phyloP scores from a whole-genome alignment of 2,329 filamentous ascomycete species.

The Didymella lethalis region DNA sequence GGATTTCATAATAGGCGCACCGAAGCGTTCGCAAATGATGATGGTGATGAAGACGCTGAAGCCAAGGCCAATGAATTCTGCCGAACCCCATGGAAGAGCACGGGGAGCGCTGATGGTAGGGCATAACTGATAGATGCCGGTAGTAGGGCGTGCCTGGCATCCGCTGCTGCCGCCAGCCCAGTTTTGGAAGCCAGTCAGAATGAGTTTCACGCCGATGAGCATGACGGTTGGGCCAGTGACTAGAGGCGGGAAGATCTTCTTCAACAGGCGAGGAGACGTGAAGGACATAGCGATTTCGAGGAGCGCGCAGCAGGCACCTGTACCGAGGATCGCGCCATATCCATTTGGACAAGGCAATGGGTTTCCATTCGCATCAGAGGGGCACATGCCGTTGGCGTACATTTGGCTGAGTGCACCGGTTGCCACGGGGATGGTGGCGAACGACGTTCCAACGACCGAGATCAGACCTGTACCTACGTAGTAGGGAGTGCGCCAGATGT shows the following conservation, averaged over 20 bases:
- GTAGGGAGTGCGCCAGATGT: slow-evolving; percentile 74
- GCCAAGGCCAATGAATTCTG: slow-evolving; percentile 79
- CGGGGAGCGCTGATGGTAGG: slow-evolving; percentile 69
- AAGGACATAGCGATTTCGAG: slow-evolving; percentile 79
- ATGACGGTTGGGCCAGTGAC: slow-evolving; percentile 73
- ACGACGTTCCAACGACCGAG: slow-evolving; percentile 80
- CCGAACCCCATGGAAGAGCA: slow-evolving; percentile 76
- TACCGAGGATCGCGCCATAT: slow-evolving; percentile 79
- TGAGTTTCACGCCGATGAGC: slow-evolving; percentile 76
- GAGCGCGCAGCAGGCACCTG: slow-evolving; percentile 57
- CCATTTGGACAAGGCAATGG: slow-evolving; percentile 76
- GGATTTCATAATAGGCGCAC: slow-evolving; percentile 84
- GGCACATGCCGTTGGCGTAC: slow-evolving; percentile 77
- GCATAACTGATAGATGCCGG: slow-evolving; percentile 69
- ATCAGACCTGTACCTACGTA: slow-evolving; percentile 73
- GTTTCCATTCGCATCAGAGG: slow-evolving; percentile 66
- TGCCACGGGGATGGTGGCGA: slow-evolving; percentile 77
- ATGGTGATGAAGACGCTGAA: slow-evolving; percentile 83
- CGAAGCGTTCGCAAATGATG: slow-evolving; percentile 81
- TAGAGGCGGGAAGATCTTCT: slow-evolving; percentile 79
- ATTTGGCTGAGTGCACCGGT: slow-evolving; percentile 77
- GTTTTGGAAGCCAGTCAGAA: slow-evolving; percentile 74
- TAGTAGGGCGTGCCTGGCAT: slow-evolving; percentile 55
- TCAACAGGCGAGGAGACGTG: slow-evolving; percentile 71
- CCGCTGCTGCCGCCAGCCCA: slow-evolving; percentile 79